phyloP scores from a whole-genome alignment of 2,329 filamentous ascomycete species.

The Aspergillus sp. region DNA sequence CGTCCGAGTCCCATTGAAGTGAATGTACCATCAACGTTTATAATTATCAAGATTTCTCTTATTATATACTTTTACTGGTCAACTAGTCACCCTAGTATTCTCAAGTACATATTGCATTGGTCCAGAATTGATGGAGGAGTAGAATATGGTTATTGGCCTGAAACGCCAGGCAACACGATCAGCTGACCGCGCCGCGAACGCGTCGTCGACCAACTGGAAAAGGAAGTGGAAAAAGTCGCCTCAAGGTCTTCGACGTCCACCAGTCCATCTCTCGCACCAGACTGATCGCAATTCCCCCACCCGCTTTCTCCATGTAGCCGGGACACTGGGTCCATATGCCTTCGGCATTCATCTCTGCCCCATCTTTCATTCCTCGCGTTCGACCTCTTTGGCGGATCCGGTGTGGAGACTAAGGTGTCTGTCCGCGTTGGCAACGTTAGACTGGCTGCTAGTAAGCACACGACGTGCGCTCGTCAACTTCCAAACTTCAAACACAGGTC shows the following conservation, averaged over 20 bases:
- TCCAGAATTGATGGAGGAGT: not conserved
- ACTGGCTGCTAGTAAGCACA: not conserved
- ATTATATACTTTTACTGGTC: too few species aligned
- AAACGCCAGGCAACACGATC: not conserved
- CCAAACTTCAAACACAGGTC: not conserved
- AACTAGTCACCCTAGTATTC: too few species aligned
- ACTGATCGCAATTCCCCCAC: not conserved
- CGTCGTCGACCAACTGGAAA: constrained; percentile 16
- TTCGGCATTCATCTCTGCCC: constrained; percentile 5
- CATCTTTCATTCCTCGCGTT: not conserved
- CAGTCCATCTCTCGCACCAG: not conserved
- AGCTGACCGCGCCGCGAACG: constrained; percentile 32
- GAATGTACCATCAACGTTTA: too few species aligned
- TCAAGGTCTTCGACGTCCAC: not conserved
- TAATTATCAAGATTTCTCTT: too few species aligned
- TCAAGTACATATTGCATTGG: not conserved
- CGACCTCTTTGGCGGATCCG: constrained; percentile 4
- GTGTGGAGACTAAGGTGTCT: constrained; percentile 7
- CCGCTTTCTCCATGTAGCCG: constrained; percentile 6
- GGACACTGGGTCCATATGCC: not conserved
- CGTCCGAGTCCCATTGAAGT: too few species aligned
- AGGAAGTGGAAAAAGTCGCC: not conserved
- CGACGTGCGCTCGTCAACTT: not conserved
- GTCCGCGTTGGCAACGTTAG: not conserved
- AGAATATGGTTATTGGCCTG: not conserved